Conservation (phyloP, 1,139 yeast species). For the Suhomyces maxii region DNA sequence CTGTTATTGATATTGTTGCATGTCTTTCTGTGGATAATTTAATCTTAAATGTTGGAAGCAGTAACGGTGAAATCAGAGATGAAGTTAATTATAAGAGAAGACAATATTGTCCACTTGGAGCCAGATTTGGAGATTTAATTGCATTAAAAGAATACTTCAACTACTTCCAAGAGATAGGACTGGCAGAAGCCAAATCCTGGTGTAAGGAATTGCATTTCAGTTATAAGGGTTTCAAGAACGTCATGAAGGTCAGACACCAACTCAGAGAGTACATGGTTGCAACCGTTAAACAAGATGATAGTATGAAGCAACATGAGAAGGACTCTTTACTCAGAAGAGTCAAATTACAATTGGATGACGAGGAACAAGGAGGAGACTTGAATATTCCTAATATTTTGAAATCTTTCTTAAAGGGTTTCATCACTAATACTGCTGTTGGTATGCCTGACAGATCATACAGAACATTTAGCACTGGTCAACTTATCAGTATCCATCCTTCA, state of each 20-base stretch:
- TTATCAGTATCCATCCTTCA: constrained; percentile 89
- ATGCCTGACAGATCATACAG: constrained; percentile 93
- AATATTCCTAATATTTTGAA: constrained; percentile 66
- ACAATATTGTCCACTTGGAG: constrained; percentile 67
- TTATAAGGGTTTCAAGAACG: constrained; percentile 78
- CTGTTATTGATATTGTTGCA: constrained; percentile 85
- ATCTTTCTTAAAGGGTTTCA: constrained; percentile 77
- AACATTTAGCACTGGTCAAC: constrained; percentile 77
- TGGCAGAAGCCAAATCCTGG: constrained; percentile 68
- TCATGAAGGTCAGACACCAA: constrained; percentile 72
- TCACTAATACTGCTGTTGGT: constrained; percentile 87
- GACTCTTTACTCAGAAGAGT: constrained; percentile 29
- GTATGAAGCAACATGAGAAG: constrained; percentile 27
- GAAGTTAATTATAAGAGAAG: constrained; percentile 67
- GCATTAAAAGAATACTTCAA: constrained; percentile 78
- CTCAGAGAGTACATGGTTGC: constrained; percentile 67
- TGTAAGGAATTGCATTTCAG: constrained; percentile 77
- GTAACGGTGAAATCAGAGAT: constrained; percentile 78
- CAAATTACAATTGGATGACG: constrained; percentile 27
- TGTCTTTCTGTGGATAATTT: constrained; percentile 92
- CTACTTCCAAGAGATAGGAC: constrained; percentile 50
- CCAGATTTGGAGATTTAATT: constrained; percentile 76
- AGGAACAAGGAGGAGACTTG: constrained; percentile 24
- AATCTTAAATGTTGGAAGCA: constrained; percentile 58
- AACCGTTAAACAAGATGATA: constrained; percentile 42